These are phyloP conservation scores for Amaranthus hypochondriacus DNA, from an alignment of 148 eudicot species.

Conservation along the genomic window DNA sequence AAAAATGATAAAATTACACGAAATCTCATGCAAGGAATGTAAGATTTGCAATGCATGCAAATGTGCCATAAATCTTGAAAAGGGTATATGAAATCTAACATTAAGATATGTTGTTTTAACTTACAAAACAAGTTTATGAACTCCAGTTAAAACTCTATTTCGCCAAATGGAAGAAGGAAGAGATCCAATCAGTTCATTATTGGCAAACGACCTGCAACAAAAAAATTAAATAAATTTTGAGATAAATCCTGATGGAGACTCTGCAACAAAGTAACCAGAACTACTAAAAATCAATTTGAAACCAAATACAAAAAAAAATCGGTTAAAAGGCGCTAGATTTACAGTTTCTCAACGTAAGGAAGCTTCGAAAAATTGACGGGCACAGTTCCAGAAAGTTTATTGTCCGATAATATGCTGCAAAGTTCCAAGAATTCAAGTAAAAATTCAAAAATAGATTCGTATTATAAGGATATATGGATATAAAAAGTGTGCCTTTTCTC, in stretches of 20 bases:
- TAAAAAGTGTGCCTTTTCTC: background rate
- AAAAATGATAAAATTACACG: background rate
- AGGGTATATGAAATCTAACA: background rate
- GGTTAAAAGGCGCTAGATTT: constrained; percentile 8
- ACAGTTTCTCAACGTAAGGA: constrained; percentile 60
- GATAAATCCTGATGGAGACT: background rate
- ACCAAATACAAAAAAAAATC: background rate
- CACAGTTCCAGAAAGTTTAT: constrained; percentile 49
- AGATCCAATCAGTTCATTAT: constrained; percentile 56
- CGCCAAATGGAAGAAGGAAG: constrained; percentile 58
- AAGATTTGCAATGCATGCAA: background rate
- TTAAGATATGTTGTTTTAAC: constrained; percentile 16
- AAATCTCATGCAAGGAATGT: background rate
- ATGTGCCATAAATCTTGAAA: background rate
- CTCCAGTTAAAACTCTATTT: constrained; percentile 33
- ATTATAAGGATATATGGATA: background rate
- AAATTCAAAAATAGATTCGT: background rate
- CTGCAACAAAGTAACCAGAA: background rate
- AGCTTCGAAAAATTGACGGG: constrained; percentile 51
- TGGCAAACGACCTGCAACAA: constrained; percentile 47
- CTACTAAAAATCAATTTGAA: background rate
- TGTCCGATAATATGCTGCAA: constrained; percentile 58
- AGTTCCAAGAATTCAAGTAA: background rate
- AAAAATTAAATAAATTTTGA: background rate
- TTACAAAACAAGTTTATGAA: constrained; percentile 47